Evolutionary conservation across 2,329 filamentous ascomycete genomes (phyloP), one percentile per base, ranked within the genome.

Genomic region (Blastomyces percursus): DNA sequence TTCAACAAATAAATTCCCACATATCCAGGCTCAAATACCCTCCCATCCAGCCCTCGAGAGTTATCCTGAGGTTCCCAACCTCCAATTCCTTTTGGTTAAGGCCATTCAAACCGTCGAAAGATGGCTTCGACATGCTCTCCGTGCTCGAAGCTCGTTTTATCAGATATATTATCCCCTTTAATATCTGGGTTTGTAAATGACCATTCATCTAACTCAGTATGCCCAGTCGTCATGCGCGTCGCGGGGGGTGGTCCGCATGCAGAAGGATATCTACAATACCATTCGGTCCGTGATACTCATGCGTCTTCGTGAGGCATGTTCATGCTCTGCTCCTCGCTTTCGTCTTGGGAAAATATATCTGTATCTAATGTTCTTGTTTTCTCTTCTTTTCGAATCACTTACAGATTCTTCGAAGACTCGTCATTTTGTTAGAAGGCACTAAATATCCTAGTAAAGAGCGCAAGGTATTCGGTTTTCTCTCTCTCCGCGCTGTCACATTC

Each of bases 191-290:
- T 19, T 9, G 30, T 35, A 12, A 12, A 24, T 14, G 35, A 12
- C 19, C 44, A 32, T 14, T 24, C n/a, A 27, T 6, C 24, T n/a
- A 32, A 30, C 19, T 38, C 42, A 9, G 2, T 3, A 14, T 12
- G 1, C 3, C 0, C 35, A 73, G 74, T 51, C 70, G 72, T 54
- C 73, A 76, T 1, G 74, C 74, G 2, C 73, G 75, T 1, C 71
- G 74, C 3, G 75, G 72, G 75, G 75, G 0, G 66, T 76, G 0
- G 55, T 66, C 0, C 61, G 74, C 0, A 75, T 76, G 0, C 68
- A 71, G 6, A 58, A 32, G 0, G 67, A 66, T 0, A 70, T 75
- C 1, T 76, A 76, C 27, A 61, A 71, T 0, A 67, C 70, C 0
- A 65, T 69, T 2, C 66, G 74, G 0, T 3, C 60, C 0, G 70